phyloP scores from a whole-genome alignment of 1,284 basidiomycete species.

The Ceraceosorus guamensis region DNA sequence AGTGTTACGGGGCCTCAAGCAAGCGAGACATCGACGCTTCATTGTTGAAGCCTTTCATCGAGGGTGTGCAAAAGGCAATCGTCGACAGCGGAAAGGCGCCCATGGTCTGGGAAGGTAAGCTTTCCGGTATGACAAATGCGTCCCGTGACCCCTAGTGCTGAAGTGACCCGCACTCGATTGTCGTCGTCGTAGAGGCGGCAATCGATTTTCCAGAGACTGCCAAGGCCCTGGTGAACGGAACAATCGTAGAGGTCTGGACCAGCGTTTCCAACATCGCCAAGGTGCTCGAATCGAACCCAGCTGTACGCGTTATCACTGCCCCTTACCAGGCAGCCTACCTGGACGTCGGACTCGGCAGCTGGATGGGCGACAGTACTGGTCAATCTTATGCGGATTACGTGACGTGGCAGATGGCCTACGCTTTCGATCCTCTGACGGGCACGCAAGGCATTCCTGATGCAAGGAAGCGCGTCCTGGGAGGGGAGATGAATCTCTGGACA shows the following conservation, averaged over 20 bases:
- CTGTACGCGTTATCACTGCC: constrained; percentile 57
- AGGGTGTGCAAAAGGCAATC: constrained; percentile 55
- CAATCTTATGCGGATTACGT: constrained; percentile 55
- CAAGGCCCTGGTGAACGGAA: constrained; percentile 58
- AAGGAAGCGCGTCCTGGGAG: constrained; percentile 63
- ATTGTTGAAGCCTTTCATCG: constrained; percentile 58
- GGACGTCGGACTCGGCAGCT: constrained; percentile 58
- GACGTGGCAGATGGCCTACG: constrained; percentile 53
- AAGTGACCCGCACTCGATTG: not conserved
- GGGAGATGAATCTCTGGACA: constrained; percentile 66
- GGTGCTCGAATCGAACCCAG: constrained; percentile 59
- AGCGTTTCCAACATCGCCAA: constrained; percentile 57
- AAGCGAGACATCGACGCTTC: constrained; percentile 24
- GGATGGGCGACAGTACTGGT: constrained; percentile 61
- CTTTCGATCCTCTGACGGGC: constrained; percentile 60
- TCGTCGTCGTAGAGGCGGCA: constrained; percentile 51
- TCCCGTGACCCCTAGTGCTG: not conserved
- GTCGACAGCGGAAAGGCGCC: constrained; percentile 55
- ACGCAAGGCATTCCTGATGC: constrained; percentile 17
- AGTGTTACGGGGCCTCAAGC: constrained; percentile 56
- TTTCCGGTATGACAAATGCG: not conserved
- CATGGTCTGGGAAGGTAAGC: constrained; percentile 61
- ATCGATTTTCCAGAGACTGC: constrained; percentile 24
- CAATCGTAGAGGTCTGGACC: constrained; percentile 68
- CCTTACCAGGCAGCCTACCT: constrained; percentile 33